Evolutionary conservation across 129 eudicot genomes (phyloP), one percentile per base, ranked within the genome.

Genomic region (Calendula officinalis): DNA sequence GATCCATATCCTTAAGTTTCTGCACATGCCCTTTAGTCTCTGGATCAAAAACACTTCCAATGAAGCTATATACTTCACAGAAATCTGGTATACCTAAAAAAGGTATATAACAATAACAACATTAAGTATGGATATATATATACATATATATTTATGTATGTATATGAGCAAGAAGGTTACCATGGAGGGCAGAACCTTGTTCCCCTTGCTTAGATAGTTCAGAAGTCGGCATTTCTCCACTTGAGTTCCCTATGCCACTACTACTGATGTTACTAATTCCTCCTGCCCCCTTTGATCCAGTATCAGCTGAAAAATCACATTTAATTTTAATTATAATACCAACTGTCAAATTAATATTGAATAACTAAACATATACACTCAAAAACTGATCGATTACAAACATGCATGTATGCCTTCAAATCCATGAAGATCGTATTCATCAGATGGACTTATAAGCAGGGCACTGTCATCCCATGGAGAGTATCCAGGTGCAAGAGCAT

Each of bases 1-100:
- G 97, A 79, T 91, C 97, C 97, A 91, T 91, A 70, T 92, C 96
- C 70, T 91, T 91, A n/a, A 91, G 84, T 74, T 91, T 91, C 78
- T 80, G 85, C 72, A 81, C 86, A 73, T 91, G 95, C 60, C 82
- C 94, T 36, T 71, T 76, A 34, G 79, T 75, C 37, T 82, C 90
- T 39, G 97, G 95, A 81, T 91, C 97, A 48, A 91, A 91, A 70
- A 91, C 94, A 67, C 95, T 87, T 73, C 97, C 94, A 70, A 91
- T 84, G 71, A 86, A 91, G 91, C 87, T 77, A 72, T 91, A 91
- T 91, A 92, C 96, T 82, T 92, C 99, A 32, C 91, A 80, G 70
- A 92, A 92, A 68, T 92, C 95, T 33, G 99, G 99, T 22, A 88
- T 79, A 37, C 96, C 99, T 92, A 74, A 34, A 69, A 44, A 40